These are phyloP conservation scores for Rutstroemia sp. DNA, from an alignment of 2,329 filamentous ascomycete species.

Conservation along the genomic window DNA sequence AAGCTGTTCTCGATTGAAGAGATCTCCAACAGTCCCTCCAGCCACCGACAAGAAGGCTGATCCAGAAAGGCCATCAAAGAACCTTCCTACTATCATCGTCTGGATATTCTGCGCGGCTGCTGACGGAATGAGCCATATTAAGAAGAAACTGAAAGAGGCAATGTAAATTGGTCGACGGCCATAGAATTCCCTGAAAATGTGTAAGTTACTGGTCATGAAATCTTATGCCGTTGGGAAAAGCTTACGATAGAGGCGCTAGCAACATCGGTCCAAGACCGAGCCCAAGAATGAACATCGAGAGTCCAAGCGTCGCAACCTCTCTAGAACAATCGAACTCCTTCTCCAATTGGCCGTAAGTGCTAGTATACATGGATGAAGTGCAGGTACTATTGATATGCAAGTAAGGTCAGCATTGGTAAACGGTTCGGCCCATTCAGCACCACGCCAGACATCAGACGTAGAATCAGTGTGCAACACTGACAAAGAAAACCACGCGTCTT, in stretches of 20 bases:
- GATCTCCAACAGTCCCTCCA: slow-evolving; percentile 77
- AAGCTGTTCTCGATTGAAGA: slow-evolving; percentile 63
- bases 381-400: slow-evolving; percentile 52
- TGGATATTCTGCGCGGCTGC: slow-evolving; percentile 76
- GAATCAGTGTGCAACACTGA: not conserved
- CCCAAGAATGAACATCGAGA: slow-evolving; percentile 78
- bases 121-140: slow-evolving; percentile 75
- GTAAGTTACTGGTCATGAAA: slow-evolving; percentile 5
- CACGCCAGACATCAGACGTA: not conserved
- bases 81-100: slow-evolving; percentile 71
- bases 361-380: slow-evolving; percentile 82
- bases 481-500: not conserved
- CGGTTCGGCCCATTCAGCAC: not conserved
- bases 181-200: slow-evolving; percentile 52
- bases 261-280: slow-evolving; percentile 52
- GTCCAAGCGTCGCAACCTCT: slow-evolving; percentile 68
- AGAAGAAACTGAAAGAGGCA: slow-evolving; percentile 62
- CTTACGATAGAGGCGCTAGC: slow-evolving; percentile 45
- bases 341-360: slow-evolving; percentile 71
- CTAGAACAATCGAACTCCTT: slow-evolving; percentile 65
- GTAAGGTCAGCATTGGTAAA: not conserved
- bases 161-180: slow-evolving; percentile 78
- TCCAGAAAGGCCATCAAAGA: slow-evolving; percentile 68
- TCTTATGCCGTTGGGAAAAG: slow-evolving; percentile 16
- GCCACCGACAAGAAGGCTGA: slow-evolving; percentile 66